Conservation (phyloP, 768 basidiomycete genomes). For the Calocybe indica region DNA sequence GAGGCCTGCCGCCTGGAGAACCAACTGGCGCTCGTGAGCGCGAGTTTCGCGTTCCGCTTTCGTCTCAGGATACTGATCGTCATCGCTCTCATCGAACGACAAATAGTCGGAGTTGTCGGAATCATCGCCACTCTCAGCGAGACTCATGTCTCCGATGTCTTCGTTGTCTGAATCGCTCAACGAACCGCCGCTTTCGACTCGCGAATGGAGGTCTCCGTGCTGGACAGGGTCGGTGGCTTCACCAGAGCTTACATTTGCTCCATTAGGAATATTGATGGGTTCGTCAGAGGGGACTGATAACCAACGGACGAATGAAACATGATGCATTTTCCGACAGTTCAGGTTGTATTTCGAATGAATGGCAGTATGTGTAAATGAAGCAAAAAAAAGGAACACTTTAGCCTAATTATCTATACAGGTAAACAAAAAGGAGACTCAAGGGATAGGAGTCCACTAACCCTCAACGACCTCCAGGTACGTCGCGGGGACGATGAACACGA, state of each 20-base stretch:
- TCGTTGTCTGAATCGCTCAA: conserved; percentile 1
- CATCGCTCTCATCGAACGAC: conserved; percentile 30
- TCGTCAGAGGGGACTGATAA: too few species aligned
- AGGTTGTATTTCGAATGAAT: conserved; percentile 28
- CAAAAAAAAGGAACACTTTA: conserved; percentile 66
- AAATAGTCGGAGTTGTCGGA: conserved; percentile 26
- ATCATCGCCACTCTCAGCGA: conserved; percentile 26
- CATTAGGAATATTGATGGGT: too few species aligned
- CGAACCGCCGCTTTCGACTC: too few species aligned
- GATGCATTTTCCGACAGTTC: conserved; percentile 18
- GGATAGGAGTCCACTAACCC: conserved; percentile 73
- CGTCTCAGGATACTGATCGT: conserved; percentile 34
- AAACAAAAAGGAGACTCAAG: conserved; percentile 56
- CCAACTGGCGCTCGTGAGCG: conserved; percentile 70
- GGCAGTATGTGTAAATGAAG: conserved; percentile 44
- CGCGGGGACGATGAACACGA: conserved; percentile 88
- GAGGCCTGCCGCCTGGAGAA: conserved; percentile 86
- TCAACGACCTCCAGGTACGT: conserved; percentile 80
- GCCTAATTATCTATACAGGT: conserved; percentile 58
- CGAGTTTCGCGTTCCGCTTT: conserved; percentile 52
- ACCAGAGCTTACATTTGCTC: too few species aligned
- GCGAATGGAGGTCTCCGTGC: too few species aligned
- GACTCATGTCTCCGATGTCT: conserved; percentile 10
- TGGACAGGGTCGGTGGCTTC: too few species aligned
- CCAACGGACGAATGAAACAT: conserved; percentile 9